Percentiles rank a stretch among this genome's conserved stretches.
These are phyloP conservation scores for Solanum paucissectum DNA, from an alignment of 257 asterid genomes.

Conservation along the genomic window DNA sequence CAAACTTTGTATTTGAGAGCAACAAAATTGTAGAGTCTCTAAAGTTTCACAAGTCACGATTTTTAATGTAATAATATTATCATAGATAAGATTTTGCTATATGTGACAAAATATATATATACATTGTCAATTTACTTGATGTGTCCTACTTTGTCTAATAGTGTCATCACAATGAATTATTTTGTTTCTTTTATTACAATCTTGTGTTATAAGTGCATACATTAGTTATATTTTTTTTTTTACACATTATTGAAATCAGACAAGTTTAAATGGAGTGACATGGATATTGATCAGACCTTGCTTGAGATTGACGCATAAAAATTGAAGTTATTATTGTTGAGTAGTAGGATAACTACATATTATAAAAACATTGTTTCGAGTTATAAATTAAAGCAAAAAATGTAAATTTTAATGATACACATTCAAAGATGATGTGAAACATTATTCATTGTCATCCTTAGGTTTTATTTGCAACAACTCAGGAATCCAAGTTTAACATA, in stretches of 20 bases:
- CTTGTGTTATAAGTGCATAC: neutral
- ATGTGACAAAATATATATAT: too few relatives aligned
- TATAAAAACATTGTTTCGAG: neutral
- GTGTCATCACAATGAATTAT: neutral
- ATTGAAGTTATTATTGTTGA: neutral
- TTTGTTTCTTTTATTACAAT: neutral
- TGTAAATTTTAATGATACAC: neutral
- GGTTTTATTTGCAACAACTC: neutral
- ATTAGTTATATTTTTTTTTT: neutral
- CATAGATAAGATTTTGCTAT: too few relatives aligned
- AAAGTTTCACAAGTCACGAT: too few relatives aligned
- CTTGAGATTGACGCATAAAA: neutral
- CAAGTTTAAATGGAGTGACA: neutral
- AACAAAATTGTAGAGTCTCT: too few relatives aligned
- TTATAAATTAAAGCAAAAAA: neutral
- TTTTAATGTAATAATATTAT: too few relatives aligned
- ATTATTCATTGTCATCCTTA: neutral
- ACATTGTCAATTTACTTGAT: too few relatives aligned
- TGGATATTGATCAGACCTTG: neutral
- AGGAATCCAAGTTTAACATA: neutral
- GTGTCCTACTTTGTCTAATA: neutral
- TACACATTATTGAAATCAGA: neutral
- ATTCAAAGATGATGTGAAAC: neutral
- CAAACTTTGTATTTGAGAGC: too few relatives aligned
- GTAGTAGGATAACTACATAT: neutral